Evolutionary conservation across 768 basidiomycete species (phyloP).

Genomic region (Chalciporus sphaerocephalus): DNA sequence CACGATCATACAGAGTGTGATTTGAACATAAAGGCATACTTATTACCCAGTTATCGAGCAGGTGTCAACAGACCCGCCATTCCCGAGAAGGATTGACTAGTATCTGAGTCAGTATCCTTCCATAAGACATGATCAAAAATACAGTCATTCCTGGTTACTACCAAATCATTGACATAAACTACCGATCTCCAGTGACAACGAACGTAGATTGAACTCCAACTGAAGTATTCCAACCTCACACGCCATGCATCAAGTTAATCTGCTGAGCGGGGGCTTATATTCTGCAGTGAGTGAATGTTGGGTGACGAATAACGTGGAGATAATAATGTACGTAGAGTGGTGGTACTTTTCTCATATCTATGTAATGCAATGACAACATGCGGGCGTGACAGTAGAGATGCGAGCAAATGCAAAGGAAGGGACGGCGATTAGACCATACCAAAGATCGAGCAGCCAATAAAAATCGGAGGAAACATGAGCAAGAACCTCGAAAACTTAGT

Average conservation of each 20-base stretch:
- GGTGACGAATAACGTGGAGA: constrained; percentile 13
- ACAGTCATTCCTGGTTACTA: too few species aligned
- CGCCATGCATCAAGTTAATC: not conserved
- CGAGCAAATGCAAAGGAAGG: constrained; percentile 22
- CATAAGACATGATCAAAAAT: too few species aligned
- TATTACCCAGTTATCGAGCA: too few species aligned
- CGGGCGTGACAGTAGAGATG: constrained; percentile 2
- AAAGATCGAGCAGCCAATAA: constrained; percentile 9
- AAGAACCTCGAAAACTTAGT: constrained; percentile 40
- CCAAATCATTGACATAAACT: too few species aligned
- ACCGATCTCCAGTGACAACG: too few species aligned
- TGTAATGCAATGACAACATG: constrained; percentile 18
- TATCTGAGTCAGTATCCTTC: too few species aligned
- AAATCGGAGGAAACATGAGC: not conserved
- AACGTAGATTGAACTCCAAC: too few species aligned
- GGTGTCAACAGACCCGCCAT: too few species aligned
- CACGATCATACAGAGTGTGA: too few species aligned
- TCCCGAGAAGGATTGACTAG: too few species aligned
- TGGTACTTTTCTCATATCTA: constrained; percentile 30
- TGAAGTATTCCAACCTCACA: too few species aligned
- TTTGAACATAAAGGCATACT: too few species aligned
- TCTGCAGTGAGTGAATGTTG: constrained; percentile 8
- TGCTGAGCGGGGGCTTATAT: constrained; percentile 26
- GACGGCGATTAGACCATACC: constrained; percentile 17
- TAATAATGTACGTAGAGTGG: constrained; percentile 24